phyloP scores from a whole-genome alignment of 2,329 filamentous ascomycete species.

The Podosphaera leucotricha region DNA sequence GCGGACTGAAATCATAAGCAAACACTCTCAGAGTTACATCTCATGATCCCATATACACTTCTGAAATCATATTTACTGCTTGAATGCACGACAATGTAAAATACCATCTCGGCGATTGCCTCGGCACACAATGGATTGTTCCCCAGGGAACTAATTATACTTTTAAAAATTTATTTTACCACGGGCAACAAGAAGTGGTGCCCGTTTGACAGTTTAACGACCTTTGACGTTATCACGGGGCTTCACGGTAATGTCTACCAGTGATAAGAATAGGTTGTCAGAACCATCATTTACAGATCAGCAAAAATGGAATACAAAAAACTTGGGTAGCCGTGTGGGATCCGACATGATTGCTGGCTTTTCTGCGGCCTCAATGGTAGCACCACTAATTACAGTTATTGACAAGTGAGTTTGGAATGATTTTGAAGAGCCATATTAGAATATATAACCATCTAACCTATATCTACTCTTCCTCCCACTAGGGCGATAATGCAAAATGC shows the following conservation, averaged over 20 bases:
- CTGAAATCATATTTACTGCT: too few species aligned
- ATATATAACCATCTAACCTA: not conserved
- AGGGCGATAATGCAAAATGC: conserved; percentile 65
- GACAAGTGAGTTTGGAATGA: conserved; percentile 34
- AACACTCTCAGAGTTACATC: too few species aligned
- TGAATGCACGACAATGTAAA: too few species aligned
- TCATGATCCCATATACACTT: too few species aligned
- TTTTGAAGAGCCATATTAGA: not conserved
- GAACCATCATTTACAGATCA: conserved; percentile 5
- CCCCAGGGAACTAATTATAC: too few species aligned
- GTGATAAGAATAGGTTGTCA: not conserved
- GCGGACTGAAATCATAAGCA: too few species aligned
- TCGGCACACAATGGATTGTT: too few species aligned
- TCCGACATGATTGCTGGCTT: conserved; percentile 47
- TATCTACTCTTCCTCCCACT: conserved; percentile 4
- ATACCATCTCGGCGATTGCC: too few species aligned
- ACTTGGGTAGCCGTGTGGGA: conserved; percentile 40
- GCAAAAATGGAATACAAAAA: conserved; percentile 48
- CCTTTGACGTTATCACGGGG: too few species aligned
- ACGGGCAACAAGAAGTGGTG: too few species aligned
- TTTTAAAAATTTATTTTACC: too few species aligned
- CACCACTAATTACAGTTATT: conserved; percentile 69
- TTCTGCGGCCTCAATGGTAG: conserved; percentile 50
- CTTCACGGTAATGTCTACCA: conserved; percentile 43
- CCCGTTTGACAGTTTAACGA: too few species aligned